Base-by-base conservation (phyloP, 768 basidiomycete genomes). In the Coprinopsis marcescibilis region DNA sequence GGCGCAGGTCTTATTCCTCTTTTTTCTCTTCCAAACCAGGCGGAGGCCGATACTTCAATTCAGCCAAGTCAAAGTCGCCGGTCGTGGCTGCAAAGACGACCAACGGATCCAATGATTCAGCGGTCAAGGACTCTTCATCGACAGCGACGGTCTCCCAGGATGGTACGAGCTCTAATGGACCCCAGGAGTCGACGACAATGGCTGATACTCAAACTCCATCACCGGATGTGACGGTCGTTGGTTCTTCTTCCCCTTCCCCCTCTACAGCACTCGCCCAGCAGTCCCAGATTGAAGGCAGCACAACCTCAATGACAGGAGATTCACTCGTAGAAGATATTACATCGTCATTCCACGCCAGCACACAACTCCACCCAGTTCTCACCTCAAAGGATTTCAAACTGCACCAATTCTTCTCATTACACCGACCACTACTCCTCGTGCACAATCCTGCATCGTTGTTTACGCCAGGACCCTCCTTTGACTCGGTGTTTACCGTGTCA, bases 361-460 rank as follows among this genome's bases (percentile, higher is more conserved):
- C 43, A 52, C 48, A 58, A 36, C 50, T 54, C 39, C 83, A 87
- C 53, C 83, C 81, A 1, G 54, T 74, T 20, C 56, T 89, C 46
- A 78, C 72, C 45, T 60, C 82, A 10, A 78, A 81, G 52, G 85
- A 86, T 54, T 81, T 85, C 64, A 85, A 81, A 57, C 73, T 89
- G 10, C 87, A 90, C 59, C 84, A 86, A 45, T 91, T 92, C 65
- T 91, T 92, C 66, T 78, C 89, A 2, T 68, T 89, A 25, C 82
- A 91, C 56, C 77, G 89, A 11, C 89, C 89, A 1, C 71, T 91
- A 2, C 76, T 90, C 17, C 76, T 86, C 29, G 71, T 90, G 34
- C 66, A 75, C 23, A 76, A 82, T 51, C 80, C 87, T 0, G 55
- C 79, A 0, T 68, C 78, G 7, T 65, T 80, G 47, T 69, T 89